phyloP scores from a whole-genome alignment of 306 rosid species.

The Lupinus albus region DNA sequence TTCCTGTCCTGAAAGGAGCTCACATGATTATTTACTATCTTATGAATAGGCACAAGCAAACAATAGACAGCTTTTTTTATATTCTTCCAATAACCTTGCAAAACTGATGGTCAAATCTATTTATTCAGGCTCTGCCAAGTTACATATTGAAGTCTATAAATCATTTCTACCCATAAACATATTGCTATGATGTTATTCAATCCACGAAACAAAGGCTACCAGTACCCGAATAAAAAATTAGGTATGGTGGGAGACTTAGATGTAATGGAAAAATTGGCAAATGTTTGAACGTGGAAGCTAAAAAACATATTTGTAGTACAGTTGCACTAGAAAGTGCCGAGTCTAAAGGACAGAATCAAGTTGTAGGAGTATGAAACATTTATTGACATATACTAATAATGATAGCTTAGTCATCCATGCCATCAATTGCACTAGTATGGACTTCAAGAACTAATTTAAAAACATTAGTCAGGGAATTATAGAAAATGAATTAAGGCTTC shows the following conservation, averaged over 20 bases:
- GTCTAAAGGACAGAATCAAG: background rate
- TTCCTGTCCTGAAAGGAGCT: constrained; percentile 2
- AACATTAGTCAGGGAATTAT: constrained; percentile 8
- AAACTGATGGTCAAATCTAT: background rate
- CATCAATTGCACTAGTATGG: too few relatives aligned
- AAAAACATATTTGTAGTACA: background rate
- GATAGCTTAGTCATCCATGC: constrained; percentile 20
- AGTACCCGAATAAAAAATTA: background rate
- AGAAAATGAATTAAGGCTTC: constrained; percentile 25
- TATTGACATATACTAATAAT: background rate
- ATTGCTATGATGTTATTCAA: constrained; percentile 5
- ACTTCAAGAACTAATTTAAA: background rate
- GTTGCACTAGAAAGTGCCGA: constrained; percentile 11
- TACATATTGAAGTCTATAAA: constrained; percentile 5
- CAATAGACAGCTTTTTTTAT: background rate
- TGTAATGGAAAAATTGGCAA: constrained; percentile 15
- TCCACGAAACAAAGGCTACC: background rate
- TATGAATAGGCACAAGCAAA: constrained; percentile 6
- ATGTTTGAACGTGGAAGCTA: constrained; percentile 14
- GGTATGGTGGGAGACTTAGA: background rate
- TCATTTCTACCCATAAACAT: constrained; percentile 2
- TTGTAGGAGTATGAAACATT: constrained; percentile 5
- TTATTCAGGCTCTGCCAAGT: background rate
- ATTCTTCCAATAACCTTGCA: background rate
- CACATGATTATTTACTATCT: background rate